phyloP scores from a whole-genome alignment of 2,329 filamentous ascomycete species.

The Beauveria varroae region DNA sequence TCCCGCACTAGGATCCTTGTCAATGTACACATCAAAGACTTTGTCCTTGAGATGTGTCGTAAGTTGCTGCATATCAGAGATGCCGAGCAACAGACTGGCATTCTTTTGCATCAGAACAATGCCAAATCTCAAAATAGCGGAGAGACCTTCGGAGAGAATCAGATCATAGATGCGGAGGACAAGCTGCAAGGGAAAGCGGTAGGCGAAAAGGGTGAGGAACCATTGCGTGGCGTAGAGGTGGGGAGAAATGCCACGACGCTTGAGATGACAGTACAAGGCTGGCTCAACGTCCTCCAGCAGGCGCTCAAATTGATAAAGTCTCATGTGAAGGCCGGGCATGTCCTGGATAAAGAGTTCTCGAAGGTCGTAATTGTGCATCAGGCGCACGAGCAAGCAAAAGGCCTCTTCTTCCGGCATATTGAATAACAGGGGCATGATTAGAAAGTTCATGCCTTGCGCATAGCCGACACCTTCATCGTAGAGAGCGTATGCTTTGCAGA shows the following conservation, averaged over 20 bases:
- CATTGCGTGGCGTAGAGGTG: constrained; percentile 97
- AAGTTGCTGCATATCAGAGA: constrained; percentile 86
- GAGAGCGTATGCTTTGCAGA: constrained; percentile 95
- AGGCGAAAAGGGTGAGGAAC: constrained; percentile 98
- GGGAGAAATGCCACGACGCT: constrained; percentile 76
- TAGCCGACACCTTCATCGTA: constrained; percentile 94
- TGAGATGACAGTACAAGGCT: constrained; percentile 88
- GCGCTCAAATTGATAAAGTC: constrained; percentile 90
- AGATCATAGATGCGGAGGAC: constrained; percentile 95
- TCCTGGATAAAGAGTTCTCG: constrained; percentile 90
- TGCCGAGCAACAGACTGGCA: constrained; percentile 63
- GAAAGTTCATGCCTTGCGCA: constrained; percentile 97
- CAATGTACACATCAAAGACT: constrained; percentile 94
- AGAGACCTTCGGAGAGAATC: constrained; percentile 85
- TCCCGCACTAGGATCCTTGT: constrained; percentile 83
- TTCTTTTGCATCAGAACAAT: constrained; percentile 97
- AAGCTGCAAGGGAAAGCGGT: constrained; percentile 91
- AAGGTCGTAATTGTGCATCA: constrained; percentile 95
- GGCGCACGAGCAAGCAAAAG: constrained; percentile 81
- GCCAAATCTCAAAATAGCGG: constrained; percentile 89
- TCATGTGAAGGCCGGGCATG: constrained; percentile 92
- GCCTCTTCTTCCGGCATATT: constrained; percentile 98
- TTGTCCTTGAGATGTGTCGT: constrained; percentile 90
- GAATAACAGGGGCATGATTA: constrained; percentile 93
- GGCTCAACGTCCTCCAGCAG: constrained; percentile 91